These are phyloP conservation scores for Diaporthe amygdali DNA, from an alignment of 2,329 filamentous ascomycete genomes.

Conservation along the genomic window DNA sequence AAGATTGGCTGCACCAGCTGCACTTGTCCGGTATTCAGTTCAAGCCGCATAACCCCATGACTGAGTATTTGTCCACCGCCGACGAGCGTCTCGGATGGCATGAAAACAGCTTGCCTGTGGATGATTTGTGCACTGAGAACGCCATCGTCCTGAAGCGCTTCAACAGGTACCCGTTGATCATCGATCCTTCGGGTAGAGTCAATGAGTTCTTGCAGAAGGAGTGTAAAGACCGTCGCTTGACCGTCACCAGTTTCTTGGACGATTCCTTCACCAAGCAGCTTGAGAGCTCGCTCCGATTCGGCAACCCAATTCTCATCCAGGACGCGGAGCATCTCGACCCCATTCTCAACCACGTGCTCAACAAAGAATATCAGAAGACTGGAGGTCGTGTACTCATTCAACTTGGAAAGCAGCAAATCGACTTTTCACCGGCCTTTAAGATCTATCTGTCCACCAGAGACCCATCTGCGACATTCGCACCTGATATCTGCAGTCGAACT, in stretches of 20 bases:
- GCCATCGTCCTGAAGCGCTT: conserved; percentile 97
- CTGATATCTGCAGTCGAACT: conserved; percentile 96
- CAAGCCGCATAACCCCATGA: conserved; percentile 93
- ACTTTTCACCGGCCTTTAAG: conserved; percentile 96
- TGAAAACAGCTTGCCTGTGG: conserved; percentile 88
- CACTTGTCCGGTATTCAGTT: conserved; percentile 90
- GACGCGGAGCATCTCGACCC: conserved; percentile 97
- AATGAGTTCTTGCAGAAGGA: conserved; percentile 96
- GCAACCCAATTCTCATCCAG: conserved; percentile 97
- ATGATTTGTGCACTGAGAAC: conserved; percentile 98
- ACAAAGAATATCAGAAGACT: conserved; percentile 99
- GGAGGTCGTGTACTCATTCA: conserved; percentile 98
- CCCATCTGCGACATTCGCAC: conserved; percentile 93
- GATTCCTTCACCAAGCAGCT: conserved; percentile 98
- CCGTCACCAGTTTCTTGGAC: conserved; percentile 96
- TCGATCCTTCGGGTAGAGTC: conserved; percentile 93
- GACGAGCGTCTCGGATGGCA: conserved; percentile 97
- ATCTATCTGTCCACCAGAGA: conserved; percentile 94
- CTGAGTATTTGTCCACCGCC: conserved; percentile 94
- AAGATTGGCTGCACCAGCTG: conserved; percentile 96
- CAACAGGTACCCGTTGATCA: conserved; percentile 97
- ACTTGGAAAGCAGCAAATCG: conserved; percentile 97
- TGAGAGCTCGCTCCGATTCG: conserved; percentile 95
- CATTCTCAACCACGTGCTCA: conserved; percentile 96
- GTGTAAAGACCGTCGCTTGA: conserved; percentile 90